Base-by-base conservation (phyloP, 1,139 yeast genomes). In the Pichia inconspicua region DNA sequence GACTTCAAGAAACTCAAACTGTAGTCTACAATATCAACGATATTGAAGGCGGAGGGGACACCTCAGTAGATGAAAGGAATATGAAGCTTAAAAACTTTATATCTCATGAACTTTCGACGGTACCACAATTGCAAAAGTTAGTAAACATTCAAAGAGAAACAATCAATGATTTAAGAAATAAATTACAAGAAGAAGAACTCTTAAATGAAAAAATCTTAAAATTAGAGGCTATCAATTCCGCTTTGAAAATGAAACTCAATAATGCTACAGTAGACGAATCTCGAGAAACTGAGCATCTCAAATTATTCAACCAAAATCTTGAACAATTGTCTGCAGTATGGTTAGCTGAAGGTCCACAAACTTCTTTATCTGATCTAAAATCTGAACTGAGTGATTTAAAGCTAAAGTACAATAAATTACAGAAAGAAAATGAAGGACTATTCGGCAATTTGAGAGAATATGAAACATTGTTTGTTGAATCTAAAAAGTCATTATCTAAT, bases 401-500 rank as follows among this genome's bases (percentile, higher is more conserved):
- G 51, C 30, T 43, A 46, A 48, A 58, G 42, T 54, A 64, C 54
- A 55, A 48, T 4, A 37, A 37, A 17, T 40, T 48, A 8, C 43
- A 35, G 3, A 45, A 27, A 25, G 27, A 37, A 14, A 37, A 22
- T 6, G 40, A 22, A 11, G 40, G 15, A 17, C 10, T 37, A 11
- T 5, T n/a, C 7, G 27, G 9, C 2, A 56, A 47, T 41, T 45
- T 52, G 52, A 60, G 51, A 38, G 66, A 64, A 48, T 52, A 72
- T 63, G 73, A 82, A 61, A 74, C 69, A 5, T 82, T 84, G 59
- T 85, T 84, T 66, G 77, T 77, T 51, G 81, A 82, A 58, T 84
- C 94, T 1, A 66, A 85, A 52, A 81, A 78, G 56, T 80, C 88
- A 37, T 84, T 86, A 30, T 79, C 78, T 58, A 85, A 82, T 61